These are phyloP conservation scores for Dalbergia cultrata DNA, from an alignment of 306 rosid species.

Conservation along the genomic window DNA sequence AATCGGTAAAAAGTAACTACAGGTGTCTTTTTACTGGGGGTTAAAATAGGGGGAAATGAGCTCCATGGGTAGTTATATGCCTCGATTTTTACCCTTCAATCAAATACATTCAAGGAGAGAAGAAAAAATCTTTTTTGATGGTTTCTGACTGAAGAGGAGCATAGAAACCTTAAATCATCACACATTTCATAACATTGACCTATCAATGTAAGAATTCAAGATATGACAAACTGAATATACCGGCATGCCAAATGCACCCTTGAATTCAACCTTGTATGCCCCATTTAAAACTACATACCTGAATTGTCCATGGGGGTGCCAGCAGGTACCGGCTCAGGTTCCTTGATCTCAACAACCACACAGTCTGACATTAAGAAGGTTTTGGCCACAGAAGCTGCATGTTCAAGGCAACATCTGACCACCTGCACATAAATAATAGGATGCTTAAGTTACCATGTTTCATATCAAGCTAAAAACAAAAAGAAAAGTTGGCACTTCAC, in stretches of 20 bases:
- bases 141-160: too few species aligned
- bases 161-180: background rate
- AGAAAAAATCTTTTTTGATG: too few species aligned
- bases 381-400: conserved; percentile 96
- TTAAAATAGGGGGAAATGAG: too few species aligned
- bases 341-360: conserved; percentile 98
- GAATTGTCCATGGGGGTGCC: conserved; percentile 97
- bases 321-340: conserved; percentile 76
- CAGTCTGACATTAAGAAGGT: conserved; percentile 99
- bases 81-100: too few species aligned
- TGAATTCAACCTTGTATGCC: background rate
- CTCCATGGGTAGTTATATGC: too few species aligned
- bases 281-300: conserved; percentile 57
- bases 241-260: too few species aligned
- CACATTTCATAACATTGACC: background rate
- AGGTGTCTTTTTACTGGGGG: too few species aligned
- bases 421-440: conserved; percentile 58
- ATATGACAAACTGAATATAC: too few species aligned
- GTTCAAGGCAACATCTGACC: conserved; percentile 99
- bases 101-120: too few species aligned
- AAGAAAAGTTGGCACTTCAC: background rate
- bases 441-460: background rate
- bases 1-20: too few species aligned
- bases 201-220: too few species aligned
- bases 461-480: background rate